Evolutionary conservation across 805 yeast genomes (phyloP), one percentile per base, ranked within the genome.

Genomic region (Wickerhamiella parazyma): DNA sequence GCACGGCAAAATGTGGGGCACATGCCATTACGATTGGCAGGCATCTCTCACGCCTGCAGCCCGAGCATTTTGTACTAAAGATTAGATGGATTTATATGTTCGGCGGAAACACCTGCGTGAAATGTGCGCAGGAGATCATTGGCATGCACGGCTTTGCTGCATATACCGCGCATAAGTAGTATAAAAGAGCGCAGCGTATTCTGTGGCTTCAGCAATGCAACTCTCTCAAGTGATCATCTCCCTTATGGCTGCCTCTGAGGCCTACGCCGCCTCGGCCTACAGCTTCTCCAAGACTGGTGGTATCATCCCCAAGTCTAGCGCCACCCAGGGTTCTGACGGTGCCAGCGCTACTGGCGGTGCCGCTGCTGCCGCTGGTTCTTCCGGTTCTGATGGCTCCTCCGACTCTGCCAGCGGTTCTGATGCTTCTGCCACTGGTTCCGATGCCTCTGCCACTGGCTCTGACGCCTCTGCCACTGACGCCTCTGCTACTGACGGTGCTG

Each of bases 381-480:
- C 45, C 18, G 40, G 21, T 24, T 25, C 31, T 36, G 44, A 25
- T 29, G 41, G n/a, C 24, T 18, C 37, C 16, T 19, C 40, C 36
- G 45, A 24, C 4, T 17, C 45, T 16, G 35, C 26, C 33, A 20
- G 34, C 19, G 36, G 42, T 18, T 29, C 42, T 21, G 42, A 18
- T 14, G 36, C 29, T 12, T 36, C 38, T 29, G 33, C 25, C 18
- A 35, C 36, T 38, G 35, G 20, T 38, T 11, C 28, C 18, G 41
- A 22, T 16, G 26, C 41, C 12, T 17, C 35, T n/a, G 35, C n/a
- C 28, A 7, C 41, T 6, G 35, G 28, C 19, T 37, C 34, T 25
- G 34, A 33, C 9, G 25, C 35, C 12, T 33, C 34, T n/a, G 34
- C 4, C 12, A 20, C 41, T 24, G 31, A 24, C 3, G 37, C 37